Evolutionary conservation across 768 basidiomycete species (phyloP), one percentile per base, ranked within the genome.

Genomic region (Panaeolus cyanescens): DNA sequence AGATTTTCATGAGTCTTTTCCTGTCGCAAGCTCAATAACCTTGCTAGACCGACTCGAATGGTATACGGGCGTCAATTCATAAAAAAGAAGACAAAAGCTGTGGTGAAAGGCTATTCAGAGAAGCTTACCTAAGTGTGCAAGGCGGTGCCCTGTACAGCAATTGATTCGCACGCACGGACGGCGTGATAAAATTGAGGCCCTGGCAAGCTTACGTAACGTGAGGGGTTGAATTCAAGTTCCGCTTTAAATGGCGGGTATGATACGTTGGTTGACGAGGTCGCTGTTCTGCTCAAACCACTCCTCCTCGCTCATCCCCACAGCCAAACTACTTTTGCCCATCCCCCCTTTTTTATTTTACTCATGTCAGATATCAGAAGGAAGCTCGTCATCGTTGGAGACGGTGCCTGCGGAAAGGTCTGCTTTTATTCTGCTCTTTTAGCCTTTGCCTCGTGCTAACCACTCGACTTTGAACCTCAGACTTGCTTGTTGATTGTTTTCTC

Each of bases 311-410:
- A 34, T 42, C 42, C 58, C 50, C 31, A 45, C 32, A 55, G 37
- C 32, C 39, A 40, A 55, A 36, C 39, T n/a, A n/a, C 17, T 60
- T 37, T 9, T 15, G n/a, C 54, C 33, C 54, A 32, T 58, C 54
- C 36, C 25, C 30, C 33, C 30, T 32, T 36, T 40, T 64, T 63
- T 45, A 56, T 50, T 22, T 20, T 54, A 17, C 20, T 62, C 76
- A 98, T 98, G 95, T 90, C 95, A 74, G 96, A 97, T 83, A 96
- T 98, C 79, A 88, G 96, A 80, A 91, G 95, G 79, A 99, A 99
- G 80, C 90, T 99, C 70, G 96, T 99, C 76, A 97, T 98, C 77
- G 96, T 99, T 68, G 96, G 96, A 76, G 95, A 96, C 82, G 95
- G 95, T 86, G 94, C 93, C 78, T 96, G 93, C 70, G 94, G 93